A percentile compares a stretch with the other conserved stretches of the same genome.
phyloP scores from a whole-genome alignment of 2,329 filamentous ascomycete species.

The Balansia obtecta region DNA sequence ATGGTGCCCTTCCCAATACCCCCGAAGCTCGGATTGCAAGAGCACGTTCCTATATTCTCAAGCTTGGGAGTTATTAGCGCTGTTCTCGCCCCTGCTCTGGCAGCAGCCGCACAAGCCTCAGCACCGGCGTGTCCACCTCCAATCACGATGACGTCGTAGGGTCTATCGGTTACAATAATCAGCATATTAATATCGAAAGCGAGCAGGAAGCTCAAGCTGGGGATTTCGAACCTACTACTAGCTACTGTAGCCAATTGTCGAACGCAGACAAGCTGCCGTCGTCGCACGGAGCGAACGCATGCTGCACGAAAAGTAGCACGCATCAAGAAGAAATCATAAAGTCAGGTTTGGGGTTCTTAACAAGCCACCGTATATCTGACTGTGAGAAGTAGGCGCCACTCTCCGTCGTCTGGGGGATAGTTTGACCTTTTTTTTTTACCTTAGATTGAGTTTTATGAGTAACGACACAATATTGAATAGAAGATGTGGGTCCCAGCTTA shows the following conservation, averaged over 20 bases:
- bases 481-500: not conserved
- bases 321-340: slow-evolving; percentile 14
- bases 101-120: slow-evolving; percentile 85
- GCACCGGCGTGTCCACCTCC: slow-evolving; percentile 92
- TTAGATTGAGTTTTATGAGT: too few relatives aligned
- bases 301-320: slow-evolving; percentile 14
- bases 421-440: too few relatives aligned
- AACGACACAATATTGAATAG: not conserved
- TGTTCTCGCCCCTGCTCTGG: slow-evolving; percentile 76
- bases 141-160: slow-evolving; percentile 88
- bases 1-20: slow-evolving; percentile 99
- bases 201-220: not conserved
- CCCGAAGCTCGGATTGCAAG: slow-evolving; percentile 92
- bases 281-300: slow-evolving; percentile 10
- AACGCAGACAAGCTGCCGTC: slow-evolving; percentile 8
- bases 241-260: slow-evolving; percentile 20
- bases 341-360: not conserved
- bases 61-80: slow-evolving; percentile 80
- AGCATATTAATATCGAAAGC: not conserved
- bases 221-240: slow-evolving; percentile 4
- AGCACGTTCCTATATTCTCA: slow-evolving; percentile 86
- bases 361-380: not conserved
- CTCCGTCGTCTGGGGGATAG: not conserved
- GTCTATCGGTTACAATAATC: slow-evolving; percentile 26
- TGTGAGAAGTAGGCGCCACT: not conserved